Conservation (phyloP, 148 eudicot genomes). For the Polygonum maritimum region DNA sequence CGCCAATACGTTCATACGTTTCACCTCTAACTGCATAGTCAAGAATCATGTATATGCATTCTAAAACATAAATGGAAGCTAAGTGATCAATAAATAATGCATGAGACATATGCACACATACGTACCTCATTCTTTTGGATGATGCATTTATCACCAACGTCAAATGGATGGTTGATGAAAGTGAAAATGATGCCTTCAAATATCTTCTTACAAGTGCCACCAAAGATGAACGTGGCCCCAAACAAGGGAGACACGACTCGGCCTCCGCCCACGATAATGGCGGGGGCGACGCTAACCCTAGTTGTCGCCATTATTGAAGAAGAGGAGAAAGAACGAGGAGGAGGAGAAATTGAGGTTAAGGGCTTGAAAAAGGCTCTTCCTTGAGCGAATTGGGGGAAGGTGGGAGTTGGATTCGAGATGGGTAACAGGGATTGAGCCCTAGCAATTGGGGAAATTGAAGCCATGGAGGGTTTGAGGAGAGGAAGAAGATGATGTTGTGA, state of each 20-base stretch:
- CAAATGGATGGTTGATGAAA: background rate
- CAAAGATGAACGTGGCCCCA: background rate
- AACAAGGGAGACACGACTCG: conserved; percentile 32
- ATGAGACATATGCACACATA: too few relatives aligned
- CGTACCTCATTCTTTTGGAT: background rate
- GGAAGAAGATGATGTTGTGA: background rate
- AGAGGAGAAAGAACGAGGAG: background rate
- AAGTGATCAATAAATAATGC: too few relatives aligned
- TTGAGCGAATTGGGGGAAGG: conserved; percentile 27
- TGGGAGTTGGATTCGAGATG: conserved; percentile 15
- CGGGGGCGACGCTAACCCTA: conserved; percentile 43
- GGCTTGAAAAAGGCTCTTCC: conserved; percentile 2
- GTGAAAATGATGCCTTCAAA: background rate
- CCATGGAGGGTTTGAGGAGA: conserved; percentile 15
- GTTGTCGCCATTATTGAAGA: conserved; percentile 16
- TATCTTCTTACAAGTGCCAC: background rate
- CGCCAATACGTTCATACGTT: background rate
- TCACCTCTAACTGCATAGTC: background rate
- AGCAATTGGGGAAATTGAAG: conserved; percentile 24
- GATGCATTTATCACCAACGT: background rate
- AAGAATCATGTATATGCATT: too few relatives aligned
- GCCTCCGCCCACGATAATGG: conserved; percentile 85
- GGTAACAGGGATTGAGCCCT: conserved; percentile 3
- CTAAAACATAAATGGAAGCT: too few relatives aligned
- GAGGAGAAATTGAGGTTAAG: background rate